Base-by-base conservation (phyloP, 495 filamentous ascomycete species). In the Pseudoneurospora amorphoporcata region DNA sequence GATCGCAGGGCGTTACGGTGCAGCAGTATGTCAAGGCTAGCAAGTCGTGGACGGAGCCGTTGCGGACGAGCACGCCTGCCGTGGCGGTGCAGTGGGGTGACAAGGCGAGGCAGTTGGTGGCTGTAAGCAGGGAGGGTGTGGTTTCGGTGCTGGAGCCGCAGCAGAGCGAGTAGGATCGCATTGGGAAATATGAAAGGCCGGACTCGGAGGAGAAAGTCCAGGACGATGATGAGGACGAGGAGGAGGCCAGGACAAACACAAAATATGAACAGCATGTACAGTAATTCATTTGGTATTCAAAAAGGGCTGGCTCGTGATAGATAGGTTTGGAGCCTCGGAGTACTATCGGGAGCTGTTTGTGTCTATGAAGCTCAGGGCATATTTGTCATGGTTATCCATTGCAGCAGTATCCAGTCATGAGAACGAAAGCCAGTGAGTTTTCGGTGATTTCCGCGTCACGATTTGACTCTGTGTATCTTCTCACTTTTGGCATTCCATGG, bases 31-130 rank as follows among this genome's bases (percentile, higher is more conserved):
- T 86, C 45, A 98, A 98, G 84, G 80, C 86, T 17, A 83, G 87
- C 39, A 99, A 97, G 85, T 84, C 85, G 37, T 99, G 96, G 96
- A 91, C 91, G 16, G 94, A 98, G 85, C 90, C 92, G 4, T 82
- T 98, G 47, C 86, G 90, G 71, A 91, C 85, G 75, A 93, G 92
- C 17, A 86, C 92, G 29, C 87, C 91, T 19, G 91, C 91, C 9
- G 86, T 90, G 9, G 91, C 90, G 29, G 85, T 95, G 38, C 84
- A 84, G 69, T 99, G 94, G 94, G 93, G 94, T 10, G 78, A 86
- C 8, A 84, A 87, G 38, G 94, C 91, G n/a, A 88, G 86, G 73
- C 90, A 87, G 75, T 83, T 99, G 72, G 85, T 97, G 58, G 86
- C 88, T 16, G 84, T 97, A 76, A 92, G 89, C 78, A 84, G 81